Conservation (phyloP, 768 basidiomycete species). For the Tylopilus sp. region DNA sequence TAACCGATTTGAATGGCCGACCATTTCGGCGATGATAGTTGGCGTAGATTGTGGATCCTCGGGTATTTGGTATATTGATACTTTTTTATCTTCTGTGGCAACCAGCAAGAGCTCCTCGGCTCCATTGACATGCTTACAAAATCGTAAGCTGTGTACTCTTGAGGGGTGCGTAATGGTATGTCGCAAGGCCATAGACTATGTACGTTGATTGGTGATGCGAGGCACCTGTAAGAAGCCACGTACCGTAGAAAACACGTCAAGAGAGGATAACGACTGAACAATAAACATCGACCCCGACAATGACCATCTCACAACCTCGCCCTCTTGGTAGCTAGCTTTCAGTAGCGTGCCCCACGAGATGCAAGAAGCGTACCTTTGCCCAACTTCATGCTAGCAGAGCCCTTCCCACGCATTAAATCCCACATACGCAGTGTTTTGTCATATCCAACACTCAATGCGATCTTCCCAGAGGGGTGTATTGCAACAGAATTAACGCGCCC, state of each 20-base stretch:
- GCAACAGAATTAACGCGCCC: slow-evolving; percentile 88
- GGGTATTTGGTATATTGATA: slow-evolving; percentile 69
- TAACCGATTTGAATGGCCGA: slow-evolving; percentile 86
- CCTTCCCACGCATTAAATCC: slow-evolving; percentile 96
- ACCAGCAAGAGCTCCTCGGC: slow-evolving; percentile 72
- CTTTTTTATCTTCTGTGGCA: slow-evolving; percentile 86
- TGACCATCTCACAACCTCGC: slow-evolving; percentile 90
- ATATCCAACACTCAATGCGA: slow-evolving; percentile 87
- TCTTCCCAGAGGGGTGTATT: slow-evolving; percentile 89
- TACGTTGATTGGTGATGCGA: neutral
- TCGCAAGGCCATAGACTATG: slow-evolving; percentile 74
- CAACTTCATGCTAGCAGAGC: slow-evolving; percentile 83
- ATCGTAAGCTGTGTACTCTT: slow-evolving; percentile 81
- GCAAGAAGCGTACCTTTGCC: slow-evolving; percentile 62
- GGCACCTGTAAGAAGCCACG: neutral
- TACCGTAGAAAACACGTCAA: slow-evolving; percentile 85
- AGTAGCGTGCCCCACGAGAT: neutral
- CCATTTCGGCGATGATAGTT: slow-evolving; percentile 61
- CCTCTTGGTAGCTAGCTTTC: slow-evolving; percentile 50
- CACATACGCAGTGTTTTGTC: slow-evolving; percentile 94
- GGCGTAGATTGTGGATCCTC: slow-evolving; percentile 45
- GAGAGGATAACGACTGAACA: slow-evolving; percentile 69
- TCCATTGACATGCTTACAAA: slow-evolving; percentile 58
- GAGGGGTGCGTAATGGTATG: slow-evolving; percentile 74
- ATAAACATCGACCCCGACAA: slow-evolving; percentile 71